Base-by-base conservation (phyloP, 2,329 filamentous ascomycete species). In the Aspergillus eucalypticola region DNA sequence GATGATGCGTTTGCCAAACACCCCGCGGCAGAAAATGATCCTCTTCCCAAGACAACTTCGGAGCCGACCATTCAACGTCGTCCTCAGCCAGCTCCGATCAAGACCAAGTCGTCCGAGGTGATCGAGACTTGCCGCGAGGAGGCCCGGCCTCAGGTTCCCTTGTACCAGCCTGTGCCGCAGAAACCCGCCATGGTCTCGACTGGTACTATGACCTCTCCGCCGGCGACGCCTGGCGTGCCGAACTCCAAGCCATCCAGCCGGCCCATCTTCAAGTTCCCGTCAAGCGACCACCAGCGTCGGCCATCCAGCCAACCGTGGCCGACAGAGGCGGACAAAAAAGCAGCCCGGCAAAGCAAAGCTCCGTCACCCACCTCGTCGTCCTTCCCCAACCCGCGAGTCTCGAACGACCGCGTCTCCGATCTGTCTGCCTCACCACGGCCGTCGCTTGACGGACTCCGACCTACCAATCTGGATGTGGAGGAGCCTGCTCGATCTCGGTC, bases 1-100 rank as follows among this genome's bases (percentile, higher is more conserved):
- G 92, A 97, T 69, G 89, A 96, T 71, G 92, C 89, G 0, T 97
- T 98, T 75, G 86, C 84, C 15, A 77, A 81, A 35, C 80, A 73
- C 39, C 65, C 75, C 8, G 66, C 72, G 7, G 68, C 73, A 27
- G 72, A 71, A 58, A 65, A 67, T 62, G 68, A 66, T 63, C 15
- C 44, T 7, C n/a, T 54, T 35, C n/a, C n/a, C 52, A 41, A 44
- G 38, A 75, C 74, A 59, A 42, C 38, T 6, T 56, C 63, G 3
- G 75, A 69, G 58, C 68, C 66, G n/a, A 39, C 64, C 13, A 61
- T 63, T 5, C 66, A 66, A 35, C 68, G 67, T 52, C 70, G 64
- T 51, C 63, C 71, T 8, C 68, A 71, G 35, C 54, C 67, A 10
- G 66, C 73, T 5, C 58, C 70, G 13, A 38, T 59, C 41, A 66